Conservation (phyloP, 192 early-diverging fungal species). For the Linnemannia elongata region DNA sequence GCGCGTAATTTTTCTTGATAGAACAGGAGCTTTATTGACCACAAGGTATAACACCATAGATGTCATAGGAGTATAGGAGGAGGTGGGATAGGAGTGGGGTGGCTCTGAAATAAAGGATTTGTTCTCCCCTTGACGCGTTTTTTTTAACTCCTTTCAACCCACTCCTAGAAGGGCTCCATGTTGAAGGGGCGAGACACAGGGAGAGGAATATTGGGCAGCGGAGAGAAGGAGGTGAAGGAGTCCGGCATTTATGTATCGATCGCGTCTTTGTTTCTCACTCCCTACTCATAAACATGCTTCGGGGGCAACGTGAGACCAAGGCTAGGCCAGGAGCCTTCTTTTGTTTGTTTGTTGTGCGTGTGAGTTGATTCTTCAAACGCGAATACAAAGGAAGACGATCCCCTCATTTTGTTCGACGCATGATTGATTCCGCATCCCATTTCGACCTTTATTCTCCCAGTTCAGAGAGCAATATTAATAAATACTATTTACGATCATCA, state of each 20-base stretch:
- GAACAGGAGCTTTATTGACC: not conserved
- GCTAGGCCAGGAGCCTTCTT: no score
- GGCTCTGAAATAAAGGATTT: not conserved
- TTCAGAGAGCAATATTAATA: no score
- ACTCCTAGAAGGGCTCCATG: not conserved
- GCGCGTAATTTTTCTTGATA: not conserved
- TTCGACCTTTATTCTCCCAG: no score
- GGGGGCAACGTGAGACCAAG: no score
- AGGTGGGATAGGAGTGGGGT: not conserved
- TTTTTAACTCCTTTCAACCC: not conserved
- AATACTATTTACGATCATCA: no score
- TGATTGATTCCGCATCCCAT: no score
- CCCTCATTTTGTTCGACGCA: no score
- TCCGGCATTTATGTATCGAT: not conserved
- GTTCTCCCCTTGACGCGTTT: not conserved
- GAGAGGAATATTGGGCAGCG: not conserved
- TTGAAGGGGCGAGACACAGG: not conserved
- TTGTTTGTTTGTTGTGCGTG: no score
- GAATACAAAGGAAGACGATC: no score
- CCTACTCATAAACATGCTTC: no score
- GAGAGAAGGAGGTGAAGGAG: not conserved
- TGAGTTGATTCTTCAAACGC: no score
- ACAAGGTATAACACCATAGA: not conserved
- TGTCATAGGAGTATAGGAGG: not conserved
- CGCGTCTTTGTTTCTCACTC: not conserved